Evolutionary conservation across 768 basidiomycete species (phyloP).

Genomic region (Trichaptum fuscoviolaceum): DNA sequence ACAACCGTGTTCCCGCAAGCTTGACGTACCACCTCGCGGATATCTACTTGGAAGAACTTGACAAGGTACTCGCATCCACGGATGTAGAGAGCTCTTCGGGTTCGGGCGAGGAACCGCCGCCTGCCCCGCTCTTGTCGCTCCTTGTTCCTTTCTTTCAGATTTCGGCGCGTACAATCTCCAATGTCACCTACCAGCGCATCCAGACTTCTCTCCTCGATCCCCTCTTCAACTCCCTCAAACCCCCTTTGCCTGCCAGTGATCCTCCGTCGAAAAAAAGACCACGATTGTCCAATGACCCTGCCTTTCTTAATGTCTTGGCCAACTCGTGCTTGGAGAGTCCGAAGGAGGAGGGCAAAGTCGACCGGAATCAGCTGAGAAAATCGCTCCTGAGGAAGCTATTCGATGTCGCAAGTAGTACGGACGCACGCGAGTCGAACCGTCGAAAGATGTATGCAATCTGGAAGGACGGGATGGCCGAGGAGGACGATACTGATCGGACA

Average conservation of each 20-base stretch:
- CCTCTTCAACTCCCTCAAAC: conserved; percentile 49
- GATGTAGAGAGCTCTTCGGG: conserved; percentile 13
- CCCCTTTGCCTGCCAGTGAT: conserved; percentile 27
- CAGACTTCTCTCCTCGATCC: conserved; percentile 66
- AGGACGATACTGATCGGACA: conserved; percentile 17
- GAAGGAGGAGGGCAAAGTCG: conserved; percentile 31
- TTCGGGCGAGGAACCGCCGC: conserved; percentile 21
- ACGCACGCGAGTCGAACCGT: conserved; percentile 75
- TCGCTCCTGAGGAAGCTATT: conserved; percentile 62
- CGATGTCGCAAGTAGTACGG: conserved; percentile 63
- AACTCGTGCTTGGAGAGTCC: conserved; percentile 51
- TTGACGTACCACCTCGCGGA: conserved; percentile 85
- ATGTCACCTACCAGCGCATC: conserved; percentile 67
- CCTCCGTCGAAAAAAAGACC: conserved; percentile 42
- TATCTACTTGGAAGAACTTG: conserved; percentile 85
- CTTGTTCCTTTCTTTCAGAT: conserved; percentile 68
- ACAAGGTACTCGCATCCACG: conserved; percentile 47
- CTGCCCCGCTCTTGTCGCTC: conserved; percentile 49
- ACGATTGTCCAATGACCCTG: conserved; percentile 28
- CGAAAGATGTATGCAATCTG: conserved; percentile 81
- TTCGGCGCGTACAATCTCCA: conserved; percentile 60
- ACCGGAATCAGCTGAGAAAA: conserved; percentile 37
- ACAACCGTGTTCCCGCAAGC: conserved; percentile 69
- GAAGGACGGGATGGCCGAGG: conserved; percentile 52
- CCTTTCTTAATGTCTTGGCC: conserved; percentile 39